These are phyloP conservation scores for Spizellomyces punctatus DNA, from an alignment of 192 early-diverging fungal genomes.

Conservation along the genomic window DNA sequence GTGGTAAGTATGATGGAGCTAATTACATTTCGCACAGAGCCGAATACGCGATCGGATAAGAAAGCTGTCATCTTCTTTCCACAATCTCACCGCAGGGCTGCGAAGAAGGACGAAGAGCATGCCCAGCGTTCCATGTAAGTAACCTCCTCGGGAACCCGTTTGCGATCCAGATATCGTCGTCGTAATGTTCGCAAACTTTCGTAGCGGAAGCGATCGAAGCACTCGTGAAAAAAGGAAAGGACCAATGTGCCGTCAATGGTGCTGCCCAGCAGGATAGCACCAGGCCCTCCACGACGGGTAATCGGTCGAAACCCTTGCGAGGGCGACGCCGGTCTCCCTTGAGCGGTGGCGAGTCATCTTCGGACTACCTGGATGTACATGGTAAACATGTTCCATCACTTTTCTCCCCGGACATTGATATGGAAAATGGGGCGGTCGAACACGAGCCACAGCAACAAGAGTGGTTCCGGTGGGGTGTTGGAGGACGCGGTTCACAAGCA, in stretches of 20 bases:
- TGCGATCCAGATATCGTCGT: no score
- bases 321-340: constrained; percentile 4
- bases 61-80: constrained; percentile 44
- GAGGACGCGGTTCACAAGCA: not conserved
- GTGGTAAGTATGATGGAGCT: not conserved
- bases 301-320: no score
- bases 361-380: not conserved
- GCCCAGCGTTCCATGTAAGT: constrained; percentile 32
- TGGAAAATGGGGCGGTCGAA: no score
- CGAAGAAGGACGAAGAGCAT: constrained; percentile 32
- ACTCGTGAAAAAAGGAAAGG: not conserved
- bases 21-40: constrained; percentile 22
- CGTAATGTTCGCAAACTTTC: no score
- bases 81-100: constrained; percentile 31
- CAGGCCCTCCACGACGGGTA: not conserved
- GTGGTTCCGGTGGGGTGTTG: not conserved
- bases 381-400: no score
- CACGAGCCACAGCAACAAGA: not conserved
- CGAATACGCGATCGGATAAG: constrained; percentile 31
- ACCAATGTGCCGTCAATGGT: not conserved
- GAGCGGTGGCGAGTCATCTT: not conserved
- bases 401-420: no score
- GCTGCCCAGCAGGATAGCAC: not conserved
- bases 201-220: not conserved
- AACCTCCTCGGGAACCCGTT: not conserved